A percentile compares a stretch with the other conserved stretches of the same genome.
Conservation (phyloP, 2,329 filamentous ascomycete species). For the Microcyclospora tardicrescens region DNA sequence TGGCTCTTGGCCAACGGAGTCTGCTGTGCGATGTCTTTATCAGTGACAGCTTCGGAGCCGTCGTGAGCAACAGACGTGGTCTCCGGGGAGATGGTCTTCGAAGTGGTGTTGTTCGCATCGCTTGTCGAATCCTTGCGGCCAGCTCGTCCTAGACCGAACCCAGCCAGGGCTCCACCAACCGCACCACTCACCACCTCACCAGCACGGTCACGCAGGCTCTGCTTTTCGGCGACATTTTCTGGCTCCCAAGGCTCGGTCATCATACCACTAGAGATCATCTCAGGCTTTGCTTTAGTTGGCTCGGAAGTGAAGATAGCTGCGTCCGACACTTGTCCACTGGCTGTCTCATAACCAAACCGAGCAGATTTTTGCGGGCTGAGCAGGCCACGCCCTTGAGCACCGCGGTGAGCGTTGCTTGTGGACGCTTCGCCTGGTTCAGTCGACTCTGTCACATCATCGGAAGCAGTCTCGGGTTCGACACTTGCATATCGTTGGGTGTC, state of each 20-base stretch:
- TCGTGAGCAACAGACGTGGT: too few species aligned
- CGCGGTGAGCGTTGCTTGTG: too few species aligned
- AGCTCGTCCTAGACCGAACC: conserved; percentile 19
- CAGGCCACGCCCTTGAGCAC: too few species aligned
- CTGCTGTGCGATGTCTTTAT: conserved; percentile 2
- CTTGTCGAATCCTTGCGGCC: conserved; percentile 1
- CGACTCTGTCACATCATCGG: background rate
- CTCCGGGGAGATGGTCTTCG: too few species aligned
- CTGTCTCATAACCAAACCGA: conserved; percentile 1
- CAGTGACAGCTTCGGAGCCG: background rate
- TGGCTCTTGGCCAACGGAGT: too few species aligned
- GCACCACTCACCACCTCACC: conserved; percentile 20
- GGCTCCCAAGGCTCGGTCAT: conserved; percentile 50
- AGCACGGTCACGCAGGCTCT: conserved; percentile 11
- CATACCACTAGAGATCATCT: conserved; percentile 47
- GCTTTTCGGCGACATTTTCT: conserved; percentile 3
- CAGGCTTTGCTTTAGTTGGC: conserved; percentile 6
- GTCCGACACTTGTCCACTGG: conserved; percentile 3
- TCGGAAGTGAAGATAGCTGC: conserved; percentile 7
- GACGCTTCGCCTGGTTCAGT: conserved; percentile 2
- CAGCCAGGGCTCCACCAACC: conserved; percentile 21
- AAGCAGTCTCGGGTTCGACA: conserved; percentile 14
- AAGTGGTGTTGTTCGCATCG: too few species aligned
- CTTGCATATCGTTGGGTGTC: conserved; percentile 26
- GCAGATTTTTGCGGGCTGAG: too few species aligned